Base-by-base conservation (phyloP, 1,284 basidiomycete species). In the Heterobasidion irregulare region DNA sequence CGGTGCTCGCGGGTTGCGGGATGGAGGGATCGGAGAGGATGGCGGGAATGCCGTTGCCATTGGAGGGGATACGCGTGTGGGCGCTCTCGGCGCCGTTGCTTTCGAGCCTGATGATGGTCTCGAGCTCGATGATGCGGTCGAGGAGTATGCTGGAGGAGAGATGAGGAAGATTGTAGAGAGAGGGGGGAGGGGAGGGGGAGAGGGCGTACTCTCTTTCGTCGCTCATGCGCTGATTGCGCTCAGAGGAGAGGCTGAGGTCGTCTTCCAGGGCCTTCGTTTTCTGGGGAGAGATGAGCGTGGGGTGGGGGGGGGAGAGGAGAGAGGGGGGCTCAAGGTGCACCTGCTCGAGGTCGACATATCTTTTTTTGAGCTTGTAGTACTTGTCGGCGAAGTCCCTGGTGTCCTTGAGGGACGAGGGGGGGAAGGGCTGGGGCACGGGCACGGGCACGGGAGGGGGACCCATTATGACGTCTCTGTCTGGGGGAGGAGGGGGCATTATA, bases 291-390 rank as follows among this genome's bases (percentile, higher is more conserved):
- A 58, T 59, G 56, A 63, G 55, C 26, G 26, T 26, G n/a, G n/a
- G n/a, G n/a, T n/a, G 59, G 60, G 33, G 19, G 52, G 33, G 61
- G 56, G 62, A 58, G 64, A 58, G 59, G 60, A 50, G 43, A 59
- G 58, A 26, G 18, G 33, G 19, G 53, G 49, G 6, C 38, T 5
- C 55, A 52, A 43, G 50, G 71, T 76, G 60, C 38, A 86, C 84
- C 75, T 86, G 79, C 63, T 86, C 84, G 48, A 86, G 75, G 56
- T 86, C 82, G 60, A 78, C 77, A 64, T 78, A 83, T 44, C 78
- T 78, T 52, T 80, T 70, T 63, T 86, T 86, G 52, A 84, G 71
- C 56, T 74, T 77, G 61, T 73, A 77, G 67, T 84, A 83, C 66
- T 83, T 85, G 69, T 84, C 82, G 47, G 64, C 63, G 54, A 76